phyloP scores from a whole-genome alignment of 768 basidiomycete species.

The Termitomyces titanicus region DNA sequence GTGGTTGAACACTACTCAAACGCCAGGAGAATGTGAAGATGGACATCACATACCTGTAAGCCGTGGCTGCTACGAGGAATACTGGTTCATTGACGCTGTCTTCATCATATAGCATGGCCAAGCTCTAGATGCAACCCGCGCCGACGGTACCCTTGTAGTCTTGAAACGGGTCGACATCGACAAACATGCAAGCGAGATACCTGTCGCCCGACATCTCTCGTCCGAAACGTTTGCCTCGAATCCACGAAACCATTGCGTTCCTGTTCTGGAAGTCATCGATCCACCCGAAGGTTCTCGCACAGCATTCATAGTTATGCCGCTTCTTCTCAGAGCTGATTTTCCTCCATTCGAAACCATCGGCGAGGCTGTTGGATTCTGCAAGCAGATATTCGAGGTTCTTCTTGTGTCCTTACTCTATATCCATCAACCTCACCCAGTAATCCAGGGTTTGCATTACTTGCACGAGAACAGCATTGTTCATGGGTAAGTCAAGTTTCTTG shows the following conservation, averaged over 20 bases:
- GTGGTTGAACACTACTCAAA: not conserved
- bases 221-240: slow-evolving; percentile 7
- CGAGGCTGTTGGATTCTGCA: not conserved
- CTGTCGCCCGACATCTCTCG: slow-evolving; percentile 21
- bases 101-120: not conserved
- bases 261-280: slow-evolving; percentile 16
- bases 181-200: slow-evolving; percentile 22
- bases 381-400: not conserved
- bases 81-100: not conserved
- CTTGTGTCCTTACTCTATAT: not conserved
- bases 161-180: slow-evolving; percentile 21
- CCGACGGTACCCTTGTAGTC: slow-evolving; percentile 22
- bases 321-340: slow-evolving; percentile 11
- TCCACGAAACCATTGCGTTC: slow-evolving; percentile 29
- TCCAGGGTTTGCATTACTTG: not conserved
- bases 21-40: not conserved
- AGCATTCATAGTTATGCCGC: slow-evolving; percentile 21
- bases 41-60: not conserved
- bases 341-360: slow-evolving; percentile 19
- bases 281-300: slow-evolving; percentile 12
- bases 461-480: not conserved
- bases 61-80: not conserved
- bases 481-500: not conserved
- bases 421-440: not conserved
- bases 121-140: slow-evolving; percentile 25